A percentile compares a stretch with the other conserved stretches of the same genome.
phyloP scores from a whole-genome alignment of 495 filamentous ascomycete species.

The Penicillium parvum region DNA sequence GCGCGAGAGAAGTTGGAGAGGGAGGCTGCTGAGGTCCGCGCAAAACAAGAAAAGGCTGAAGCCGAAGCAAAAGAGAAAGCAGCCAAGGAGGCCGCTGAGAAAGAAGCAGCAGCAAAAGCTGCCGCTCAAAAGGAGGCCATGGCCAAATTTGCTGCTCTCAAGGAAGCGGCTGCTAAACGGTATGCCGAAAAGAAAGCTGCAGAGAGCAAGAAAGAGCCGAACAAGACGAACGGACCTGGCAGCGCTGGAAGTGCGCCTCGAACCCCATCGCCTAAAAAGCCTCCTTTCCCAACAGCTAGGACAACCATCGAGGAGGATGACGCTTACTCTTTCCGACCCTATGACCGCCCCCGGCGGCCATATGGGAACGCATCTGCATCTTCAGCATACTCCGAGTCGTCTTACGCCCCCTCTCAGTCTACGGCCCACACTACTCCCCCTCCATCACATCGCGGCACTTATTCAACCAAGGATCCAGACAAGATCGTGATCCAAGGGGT shows the following conservation, averaged over 20 bases:
- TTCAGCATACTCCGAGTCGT: slow-evolving; percentile 75
- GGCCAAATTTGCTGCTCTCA: slow-evolving; percentile 42
- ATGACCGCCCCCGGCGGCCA: slow-evolving; percentile 64
- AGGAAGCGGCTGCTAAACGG: slow-evolving; percentile 42
- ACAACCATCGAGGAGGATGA: slow-evolving; percentile 65
- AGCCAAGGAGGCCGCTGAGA: slow-evolving; percentile 36
- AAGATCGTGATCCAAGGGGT: slow-evolving; percentile 94
- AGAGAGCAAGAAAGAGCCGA: slow-evolving; percentile 31
- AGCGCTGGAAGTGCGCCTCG: slow-evolving; percentile 31
- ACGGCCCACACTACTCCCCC: slow-evolving; percentile 85
- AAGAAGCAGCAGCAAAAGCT: slow-evolving; percentile 42
- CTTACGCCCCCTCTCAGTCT: slow-evolving; percentile 73
- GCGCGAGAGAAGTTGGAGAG: slow-evolving; percentile 40
- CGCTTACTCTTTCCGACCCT: slow-evolving; percentile 75
- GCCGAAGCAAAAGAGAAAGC: slow-evolving; percentile 37
- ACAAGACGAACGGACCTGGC: slow-evolving; percentile 23
- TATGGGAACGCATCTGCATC: slow-evolving; percentile 47
- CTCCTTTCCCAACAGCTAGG: slow-evolving; percentile 55
- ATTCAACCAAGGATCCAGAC: slow-evolving; percentile 82
- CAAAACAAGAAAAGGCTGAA: slow-evolving; percentile 33
- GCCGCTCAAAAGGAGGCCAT: slow-evolving; percentile 45
- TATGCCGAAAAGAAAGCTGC: slow-evolving; percentile 46
- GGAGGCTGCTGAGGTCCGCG: slow-evolving; percentile 32
- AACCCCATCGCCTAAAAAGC: slow-evolving; percentile 51
- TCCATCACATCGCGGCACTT: slow-evolving; percentile 67